Evolutionary conservation across 805 yeast genomes (phyloP), one percentile per base, ranked within the genome.

Genomic region (Suhomyces tanzawaensis): DNA sequence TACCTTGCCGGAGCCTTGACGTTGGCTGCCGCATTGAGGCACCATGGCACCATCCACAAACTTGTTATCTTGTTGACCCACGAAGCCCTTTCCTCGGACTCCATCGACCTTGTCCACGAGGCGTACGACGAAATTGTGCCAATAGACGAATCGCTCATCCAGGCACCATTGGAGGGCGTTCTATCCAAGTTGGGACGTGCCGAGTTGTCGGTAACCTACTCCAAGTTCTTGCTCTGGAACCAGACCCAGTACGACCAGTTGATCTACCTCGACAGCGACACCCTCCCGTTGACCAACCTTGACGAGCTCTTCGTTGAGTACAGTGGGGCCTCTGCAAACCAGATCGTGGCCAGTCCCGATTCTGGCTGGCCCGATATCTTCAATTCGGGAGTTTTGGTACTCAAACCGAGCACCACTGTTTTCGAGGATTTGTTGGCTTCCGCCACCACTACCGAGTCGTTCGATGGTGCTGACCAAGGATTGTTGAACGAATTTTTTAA

Each of bases 381-480:
- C 49, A 59, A 59, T 45, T 51, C 58, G 8, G 64, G 64, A 1
- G 52, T 59, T 19, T 45, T 59, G 33, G 42, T 53, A 8, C 39
- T 57, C 32, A 52, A 48, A 36, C 64, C 64, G 3, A 35, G 45
- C 35, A 21, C 19, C 7, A 38, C 29, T 2, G 51, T 48, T 7
- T 57, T 41, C 40, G 36, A 34, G 12, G 40, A 45, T 16, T 52
- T 63, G 37, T 17, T 48, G 19, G 45, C 39, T 15, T 45, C 38
- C 15, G 39, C 49, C 15, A 27, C 22, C 31, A 38, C 23, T 6
- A 26, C 29, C 13, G 40, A 48, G 16, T 36, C 42, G 19, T 63
- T 62, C 40, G 69, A 63, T 39, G 69, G 69, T 2, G 69, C 66
- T 4, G 69, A 63, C 48, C 69, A 63, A 40, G 69, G 69, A 12